Base-by-base conservation (phyloP, 192 early-diverging fungal species). In the Linnemannia exigua region DNA sequence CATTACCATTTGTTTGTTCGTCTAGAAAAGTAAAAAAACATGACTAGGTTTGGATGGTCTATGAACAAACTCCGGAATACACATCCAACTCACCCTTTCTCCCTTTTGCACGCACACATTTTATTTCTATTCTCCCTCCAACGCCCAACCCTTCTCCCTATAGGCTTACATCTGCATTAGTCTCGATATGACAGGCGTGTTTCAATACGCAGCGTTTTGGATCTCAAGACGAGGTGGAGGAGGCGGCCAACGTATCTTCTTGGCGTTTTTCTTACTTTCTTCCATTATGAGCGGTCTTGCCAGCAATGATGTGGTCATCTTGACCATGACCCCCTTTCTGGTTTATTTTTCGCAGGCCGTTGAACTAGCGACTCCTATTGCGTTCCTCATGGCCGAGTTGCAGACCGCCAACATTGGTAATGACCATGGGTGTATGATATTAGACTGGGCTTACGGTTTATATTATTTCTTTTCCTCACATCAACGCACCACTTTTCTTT, bases 301-400 rank as follows among this genome's bases (percentile, higher is more conserved):
- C 2, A 93, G 92, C 63, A 97, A 97, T 78, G 96, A 97, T 82
- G 95, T 95, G 35, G 95, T 95, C 19, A 92, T 97, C 22, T 84
- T 97, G 50, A 95, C 94, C 47, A 88, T 92, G 36, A 97, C 96
- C 0, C 93, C 94, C 0, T 94, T 97, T 68, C 83, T 97, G 48
- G 89, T 93, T 33, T 93, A 96, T 52, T 94, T 95, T 47, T 90
- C 94, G 11, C 86, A 90, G 70, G 88, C 89, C 5, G 89, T 92
- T 0, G 93, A 93, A 70, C 89, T 93, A 17, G 70, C 87, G 35
- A 77, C 81, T 3, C 90, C 92, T 12, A 88, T 89, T 33, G 90
- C 96, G 9, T 95, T 92, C 63, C 81, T 97, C 28, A 90, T 96
- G 74, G 91, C 92, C 44, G 92, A 94, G 74, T 95, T 97, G 80